Base-by-base conservation (phyloP, 2,329 filamentous ascomycete species). In the Sporothrix dimorphospora region DNA sequence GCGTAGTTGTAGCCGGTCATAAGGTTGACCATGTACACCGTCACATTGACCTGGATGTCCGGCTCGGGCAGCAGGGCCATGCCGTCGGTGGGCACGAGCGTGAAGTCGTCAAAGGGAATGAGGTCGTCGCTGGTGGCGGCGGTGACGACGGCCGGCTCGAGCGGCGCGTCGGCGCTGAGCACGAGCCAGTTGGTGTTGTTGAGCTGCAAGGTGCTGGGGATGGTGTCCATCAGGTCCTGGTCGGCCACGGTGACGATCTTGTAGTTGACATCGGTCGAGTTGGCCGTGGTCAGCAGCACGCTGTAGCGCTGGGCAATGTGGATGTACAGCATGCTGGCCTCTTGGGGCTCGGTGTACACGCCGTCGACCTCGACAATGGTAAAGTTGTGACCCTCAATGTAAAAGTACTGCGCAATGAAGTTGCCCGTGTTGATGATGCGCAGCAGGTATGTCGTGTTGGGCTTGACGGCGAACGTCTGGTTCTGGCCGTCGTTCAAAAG, bases 361-460 rank as follows among this genome's bases (percentile, higher is more conserved):
- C 91, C 92, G 77, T 94, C 92, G 0, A 93, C 88, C 79, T 93
- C 91, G 45, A 94, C 86, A 71, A 94, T 89, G 38, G 84, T 86
- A 81, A 94, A 88, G 42, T 87, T 90, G 76, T 90, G 89, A 21
- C 85, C 88, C 78, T 91, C 89, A 70, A 91, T 87, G 88, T 89
- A 91, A 63, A 91, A 78, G 75, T 90, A 90, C 76, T 91, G 88
- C 3, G 85, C 86, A 1, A 88, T 87, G 81, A 93, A 94, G 19
- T 91, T 92, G 16, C 89, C 91, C 24, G 93, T 87, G 76, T 93
- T 94, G 76, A 93, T 83, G 72, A 94, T 83, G 57, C 90, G 90
- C 76, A 95, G 85, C 9, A 93, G 82, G 72, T 94, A 94, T 0
- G 90, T 94, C 77, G 88, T 92, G 2, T 87, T 87, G 0, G 92